Percentiles rank a stretch among this genome's conserved stretches.
Evolutionary conservation across 768 basidiomycete genomes (phyloP).

Genomic region (Pulveroboletus ravenelii): DNA sequence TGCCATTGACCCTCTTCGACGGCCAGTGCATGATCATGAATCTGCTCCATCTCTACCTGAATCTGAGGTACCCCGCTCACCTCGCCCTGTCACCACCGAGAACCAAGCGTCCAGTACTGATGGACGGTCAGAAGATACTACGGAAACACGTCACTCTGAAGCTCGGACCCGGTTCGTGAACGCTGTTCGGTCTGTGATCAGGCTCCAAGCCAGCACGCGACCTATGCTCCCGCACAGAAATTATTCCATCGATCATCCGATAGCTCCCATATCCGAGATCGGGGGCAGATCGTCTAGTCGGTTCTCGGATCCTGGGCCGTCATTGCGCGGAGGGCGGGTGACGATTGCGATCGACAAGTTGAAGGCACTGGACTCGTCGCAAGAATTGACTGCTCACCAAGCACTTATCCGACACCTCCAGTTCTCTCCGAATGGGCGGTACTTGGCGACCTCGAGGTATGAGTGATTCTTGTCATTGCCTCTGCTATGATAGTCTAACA

Average conservation of each 20-base stretch:
- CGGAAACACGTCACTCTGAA: slow-evolving; percentile 22
- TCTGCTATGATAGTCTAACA: slow-evolving; percentile 3
- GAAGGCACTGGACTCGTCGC: slow-evolving; percentile 35
- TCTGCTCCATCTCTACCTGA: slow-evolving; percentile 13
- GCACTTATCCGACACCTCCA: slow-evolving; percentile 51
- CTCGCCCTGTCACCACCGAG: slow-evolving; percentile 22
- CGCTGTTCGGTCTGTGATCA: slow-evolving; percentile 45
- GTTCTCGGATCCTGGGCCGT: slow-evolving; percentile 29
- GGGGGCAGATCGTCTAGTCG: slow-evolving; percentile 27
- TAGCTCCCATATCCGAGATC: slow-evolving; percentile 13
- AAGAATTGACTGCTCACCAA: slow-evolving; percentile 42
- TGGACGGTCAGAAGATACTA: slow-evolving; percentile 25
- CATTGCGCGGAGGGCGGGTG: slow-evolving; percentile 38
- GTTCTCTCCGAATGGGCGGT: slow-evolving; percentile 52
- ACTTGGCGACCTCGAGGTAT: slow-evolving; percentile 51
- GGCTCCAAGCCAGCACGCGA: slow-evolving; percentile 34
- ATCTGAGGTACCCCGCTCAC: slow-evolving; percentile 21
- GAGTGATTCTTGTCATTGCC: slow-evolving; percentile 8
- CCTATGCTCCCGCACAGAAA: slow-evolving; percentile 3
- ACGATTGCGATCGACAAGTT: slow-evolving; percentile 39
- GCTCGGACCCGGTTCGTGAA: slow-evolving; percentile 36
- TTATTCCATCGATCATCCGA: slow-evolving; percentile 21
- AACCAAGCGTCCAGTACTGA: slow-evolving; percentile 25
- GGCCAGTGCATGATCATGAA: slow-evolving; percentile 16
- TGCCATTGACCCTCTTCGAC: slow-evolving; percentile 7